Conservation (phyloP, 2,329 filamentous ascomycete genomes). For the Microdochium paspali region DNA sequence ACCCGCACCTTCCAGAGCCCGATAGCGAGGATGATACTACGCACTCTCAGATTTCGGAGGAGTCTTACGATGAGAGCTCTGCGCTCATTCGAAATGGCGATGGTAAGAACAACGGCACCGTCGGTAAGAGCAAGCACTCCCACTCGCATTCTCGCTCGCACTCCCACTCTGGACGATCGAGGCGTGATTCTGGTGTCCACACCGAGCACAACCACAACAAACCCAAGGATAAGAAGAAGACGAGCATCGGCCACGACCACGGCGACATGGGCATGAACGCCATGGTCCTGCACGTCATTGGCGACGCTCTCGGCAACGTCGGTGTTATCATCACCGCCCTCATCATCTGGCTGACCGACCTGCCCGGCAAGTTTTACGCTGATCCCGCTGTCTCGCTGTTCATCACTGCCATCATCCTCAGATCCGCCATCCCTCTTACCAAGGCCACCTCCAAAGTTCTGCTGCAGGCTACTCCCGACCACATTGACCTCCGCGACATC, state of each 20-base stretch:
- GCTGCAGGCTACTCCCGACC: slow-evolving; percentile 85
- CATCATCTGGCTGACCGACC: slow-evolving; percentile 85
- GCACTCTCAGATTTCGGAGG: slow-evolving; percentile 16
- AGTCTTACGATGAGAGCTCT: slow-evolving; percentile 26
- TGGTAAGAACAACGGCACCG: slow-evolving; percentile 14
- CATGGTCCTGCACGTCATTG: slow-evolving; percentile 67
- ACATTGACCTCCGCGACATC: slow-evolving; percentile 82
- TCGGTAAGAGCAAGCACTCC: slow-evolving; percentile 4
- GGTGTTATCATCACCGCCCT: slow-evolving; percentile 77
- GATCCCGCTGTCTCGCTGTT: slow-evolving; percentile 89
- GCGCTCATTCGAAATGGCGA: slow-evolving; percentile 22
- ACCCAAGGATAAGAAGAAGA: slow-evolving; percentile 39
- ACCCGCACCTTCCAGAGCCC: slow-evolving; percentile 38
- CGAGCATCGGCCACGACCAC: slow-evolving; percentile 64
- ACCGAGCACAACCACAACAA: slow-evolving; percentile 72
- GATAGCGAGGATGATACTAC: slow-evolving; percentile 37
- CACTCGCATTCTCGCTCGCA: slow-evolving; percentile 11
- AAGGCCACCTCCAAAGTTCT: slow-evolving; percentile 78
- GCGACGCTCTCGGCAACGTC: slow-evolving; percentile 78
- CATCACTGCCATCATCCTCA: slow-evolving; percentile 74
- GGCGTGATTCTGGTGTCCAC: slow-evolving; percentile 49
- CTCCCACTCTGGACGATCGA: slow-evolving; percentile 16
- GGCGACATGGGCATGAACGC: slow-evolving; percentile 93
- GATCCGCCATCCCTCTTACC: slow-evolving; percentile 69
- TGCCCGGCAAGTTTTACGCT: slow-evolving; percentile 73